Base-by-base conservation (phyloP, 495 filamentous ascomycete species). In the Podospora bellae-mahoneyi region DNA sequence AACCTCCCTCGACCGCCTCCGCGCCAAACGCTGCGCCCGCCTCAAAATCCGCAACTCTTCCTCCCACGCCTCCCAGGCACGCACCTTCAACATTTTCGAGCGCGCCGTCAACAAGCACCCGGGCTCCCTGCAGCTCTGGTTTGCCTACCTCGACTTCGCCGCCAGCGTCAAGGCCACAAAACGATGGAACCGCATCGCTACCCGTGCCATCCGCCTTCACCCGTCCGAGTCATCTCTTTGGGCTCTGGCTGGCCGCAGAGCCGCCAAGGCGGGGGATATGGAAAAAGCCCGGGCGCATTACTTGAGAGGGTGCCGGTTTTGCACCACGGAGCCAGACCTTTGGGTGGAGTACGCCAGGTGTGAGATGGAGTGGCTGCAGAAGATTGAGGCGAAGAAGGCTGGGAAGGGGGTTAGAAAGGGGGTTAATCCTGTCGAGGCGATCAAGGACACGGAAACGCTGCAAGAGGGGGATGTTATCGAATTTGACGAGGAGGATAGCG, bases 301-400 rank as follows among this genome's bases (percentile, higher is more conserved):
- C 74, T 90, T 98, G 87, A 89, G 94, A 19, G 95, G 95, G 15
- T 82, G 96, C 64, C 84, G 95, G 60, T 97, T 97, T 75, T 97
- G 93, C 77, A 91, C 88, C 65, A 85, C 80, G 26, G 88, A 89
- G 30, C 84, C 82, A 68, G 77, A 81, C 15, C 73, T 98, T 48
- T 98, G 94, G 95, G 72, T 96, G 48, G 91, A 96, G 78, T 99
- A 97, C 79, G 89, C 89, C 0, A 91, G 91, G 77, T 84, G 96
- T 79, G 95, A 99, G 81, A 89, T 97, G 87, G 90, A 94, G 68
- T 97, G 94, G 81, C 81, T 97, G 57, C 87, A 86, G 23, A 92
- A 93, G 76, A 87, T 97, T 72, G 87, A 89, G 57, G 73, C 85
- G 87, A 79, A 86, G 88, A 82, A 84, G 82, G 90, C 87, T 2